Percentiles rank a stretch among this genome's conserved stretches.
These are phyloP conservation scores for Backusella tarrabulga DNA, from an alignment of 192 early-diverging fungal species.

Conservation along the genomic window DNA sequence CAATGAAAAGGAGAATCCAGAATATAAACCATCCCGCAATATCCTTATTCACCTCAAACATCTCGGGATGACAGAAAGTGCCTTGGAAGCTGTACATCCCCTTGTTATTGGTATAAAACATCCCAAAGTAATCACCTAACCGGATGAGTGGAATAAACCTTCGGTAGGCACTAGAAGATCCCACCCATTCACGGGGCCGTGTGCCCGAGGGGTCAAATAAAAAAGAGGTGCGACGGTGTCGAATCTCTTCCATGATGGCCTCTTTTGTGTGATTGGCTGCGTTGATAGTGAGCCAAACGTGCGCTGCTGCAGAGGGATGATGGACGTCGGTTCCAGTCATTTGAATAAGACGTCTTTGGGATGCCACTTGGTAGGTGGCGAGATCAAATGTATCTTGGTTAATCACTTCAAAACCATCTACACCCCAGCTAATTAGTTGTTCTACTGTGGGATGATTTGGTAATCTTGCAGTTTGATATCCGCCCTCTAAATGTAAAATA, in stretches of 20 bases:
- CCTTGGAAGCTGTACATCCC: slow-evolving; percentile 75
- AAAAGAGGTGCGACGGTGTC: slow-evolving; percentile 58
- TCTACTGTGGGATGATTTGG: slow-evolving; percentile 60
- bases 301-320: slow-evolving; percentile 52
- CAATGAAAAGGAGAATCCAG: slow-evolving; percentile 36
- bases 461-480: slow-evolving; percentile 54
- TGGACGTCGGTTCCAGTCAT: slow-evolving; percentile 70
- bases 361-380: slow-evolving; percentile 52
- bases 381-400: slow-evolving; percentile 61
- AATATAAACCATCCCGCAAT: slow-evolving; percentile 46
- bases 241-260: slow-evolving; percentile 58
- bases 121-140: slow-evolving; percentile 55
- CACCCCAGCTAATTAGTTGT: slow-evolving; percentile 59
- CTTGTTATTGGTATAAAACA: slow-evolving; percentile 56
- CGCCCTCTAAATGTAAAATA: slow-evolving; percentile 33
- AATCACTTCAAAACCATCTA: slow-evolving; percentile 70
- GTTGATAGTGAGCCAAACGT: slow-evolving; percentile 62
- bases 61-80: slow-evolving; percentile 59
- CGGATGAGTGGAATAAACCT: slow-evolving; percentile 48
- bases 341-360: slow-evolving; percentile 45
- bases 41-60: slow-evolving; percentile 41
- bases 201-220: slow-evolving; percentile 68
- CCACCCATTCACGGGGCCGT: slow-evolving; percentile 42
- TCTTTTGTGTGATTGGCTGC: slow-evolving; percentile 39
- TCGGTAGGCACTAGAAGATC: slow-evolving; percentile 30